Evolutionary conservation across 768 basidiomycete species (phyloP), one percentile per base, ranked within the genome.

Genomic region (Suillus brevipes): DNA sequence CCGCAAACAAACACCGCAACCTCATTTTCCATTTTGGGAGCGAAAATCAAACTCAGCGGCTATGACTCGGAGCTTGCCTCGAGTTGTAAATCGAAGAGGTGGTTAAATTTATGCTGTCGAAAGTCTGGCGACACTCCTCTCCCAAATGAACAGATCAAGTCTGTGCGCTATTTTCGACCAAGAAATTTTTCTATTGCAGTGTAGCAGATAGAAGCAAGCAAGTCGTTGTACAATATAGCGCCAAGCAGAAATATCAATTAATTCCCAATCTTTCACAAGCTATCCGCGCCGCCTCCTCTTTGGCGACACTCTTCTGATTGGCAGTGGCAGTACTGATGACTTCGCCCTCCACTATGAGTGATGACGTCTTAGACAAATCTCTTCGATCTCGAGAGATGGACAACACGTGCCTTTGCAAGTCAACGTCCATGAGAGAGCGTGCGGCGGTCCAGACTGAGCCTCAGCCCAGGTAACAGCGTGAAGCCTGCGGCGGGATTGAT

Each of bases 321-420:
- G 81, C 85, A 1, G 70, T 76, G 6, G 81, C 87, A 13, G 76
- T 78, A 37, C 87, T 88, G 73, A 78, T 80, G 9, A 79, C 74
- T 63, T 79, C 74, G 8, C 82, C 85, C 37, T 74, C 68, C 47
- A 88, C 88, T 89, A 45, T 25, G 65, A 13, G 60, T 28, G 37
- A 61, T 53, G 31, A n/a, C 45, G 53, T 37, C 69, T 47, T 14
- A 69, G 36, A 53, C 45, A 55, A 59, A 43, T 12, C 58, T 18
- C 53, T 13, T 20, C 56, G 12, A 23, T n/a, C 23, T 36, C 42
- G 10, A 23, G 10, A 10, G 53, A 36, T 18, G 18, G 18, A 25
- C 45, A 23, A 3, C 53, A 62, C 84, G 69, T 68, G 88, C 89
- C 78, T 76, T 85, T 88, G 74, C 86, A 89, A 25, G 80, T 72